These are phyloP conservation scores for Diphasiastrum complanatum DNA, from an alignment of 83 land plant species.

Conservation along the genomic window DNA sequence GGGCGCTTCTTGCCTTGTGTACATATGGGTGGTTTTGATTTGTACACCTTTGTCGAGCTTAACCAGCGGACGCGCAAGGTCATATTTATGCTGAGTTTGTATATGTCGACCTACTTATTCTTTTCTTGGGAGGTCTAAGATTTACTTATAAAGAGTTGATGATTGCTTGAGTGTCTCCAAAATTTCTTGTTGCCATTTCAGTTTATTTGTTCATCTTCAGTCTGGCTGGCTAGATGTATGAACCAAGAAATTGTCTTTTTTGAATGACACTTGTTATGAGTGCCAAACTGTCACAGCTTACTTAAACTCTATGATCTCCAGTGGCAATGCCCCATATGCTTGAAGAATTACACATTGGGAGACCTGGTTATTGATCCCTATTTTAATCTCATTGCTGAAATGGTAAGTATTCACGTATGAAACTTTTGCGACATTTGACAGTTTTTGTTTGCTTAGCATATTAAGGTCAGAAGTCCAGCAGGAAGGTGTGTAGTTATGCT, in stretches of 20 bases:
- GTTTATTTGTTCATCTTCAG: no score
- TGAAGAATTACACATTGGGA: slow-evolving; percentile 4
- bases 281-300: no score
- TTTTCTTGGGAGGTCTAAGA: not conserved
- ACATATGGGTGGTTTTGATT: slow-evolving; percentile 8
- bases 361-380: slow-evolving; percentile 4
- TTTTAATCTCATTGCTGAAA: no score
- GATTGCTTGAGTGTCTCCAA: no score
- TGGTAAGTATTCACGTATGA: not conserved
- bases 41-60: slow-evolving; percentile 3
- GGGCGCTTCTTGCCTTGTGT: not conserved
- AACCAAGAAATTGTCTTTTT: no score
- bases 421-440: not conserved
- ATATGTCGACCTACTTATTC: not conserved
- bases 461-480: no score
- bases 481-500: no score
- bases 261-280: no score
- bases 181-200: no score
- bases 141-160: not conserved
- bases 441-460: not conserved
- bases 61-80: slow-evolving; percentile 6
- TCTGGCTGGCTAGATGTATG: no score
- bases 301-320: no score
- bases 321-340: slow-evolving; percentile 6
- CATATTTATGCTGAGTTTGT: no score